A percentile compares a stretch with the other conserved stretches of the same genome.
Conservation (phyloP, 2,329 filamentous ascomycete species). For the Clonostachys byssicola region DNA sequence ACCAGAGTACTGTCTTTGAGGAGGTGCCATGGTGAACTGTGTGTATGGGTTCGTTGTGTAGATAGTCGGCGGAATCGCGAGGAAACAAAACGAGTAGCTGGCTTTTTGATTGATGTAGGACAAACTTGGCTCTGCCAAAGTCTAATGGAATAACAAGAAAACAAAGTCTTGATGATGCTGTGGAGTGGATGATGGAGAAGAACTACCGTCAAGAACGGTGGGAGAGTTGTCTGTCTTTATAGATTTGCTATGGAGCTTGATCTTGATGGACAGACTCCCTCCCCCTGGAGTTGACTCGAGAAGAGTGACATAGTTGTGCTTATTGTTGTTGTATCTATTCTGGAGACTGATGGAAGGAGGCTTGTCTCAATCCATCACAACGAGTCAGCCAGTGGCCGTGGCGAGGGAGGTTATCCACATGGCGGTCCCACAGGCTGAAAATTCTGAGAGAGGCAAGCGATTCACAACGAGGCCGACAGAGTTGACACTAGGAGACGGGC, state of each 20-base stretch:
- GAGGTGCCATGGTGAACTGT: not conserved
- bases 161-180: not conserved
- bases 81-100: too few relatives aligned
- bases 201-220: conserved; percentile 35
- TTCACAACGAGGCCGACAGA: too few relatives aligned
- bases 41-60: not conserved
- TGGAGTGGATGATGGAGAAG: not conserved
- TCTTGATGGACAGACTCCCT: conserved; percentile 1
- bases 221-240: conserved; percentile 24
- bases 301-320: not conserved
- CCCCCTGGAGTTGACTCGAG: conserved; percentile 4
- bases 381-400: not conserved
- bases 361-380: too few relatives aligned
- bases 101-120: too few relatives aligned
- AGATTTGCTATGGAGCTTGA: conserved; percentile 4
- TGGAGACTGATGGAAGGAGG: too few relatives aligned
- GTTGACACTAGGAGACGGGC: too few relatives aligned
- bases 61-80: not conserved
- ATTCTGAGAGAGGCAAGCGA: conserved; percentile 1
- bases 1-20: not conserved
- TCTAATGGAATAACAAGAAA: not conserved
- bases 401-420: conserved; percentile 8
- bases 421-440: conserved; percentile 9
- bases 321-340: too few relatives aligned
- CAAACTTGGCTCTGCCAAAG: not conserved